Evolutionary conservation across 352 stramenopile species (phyloP).

Genomic region (Phytophthora cryptogea): DNA sequence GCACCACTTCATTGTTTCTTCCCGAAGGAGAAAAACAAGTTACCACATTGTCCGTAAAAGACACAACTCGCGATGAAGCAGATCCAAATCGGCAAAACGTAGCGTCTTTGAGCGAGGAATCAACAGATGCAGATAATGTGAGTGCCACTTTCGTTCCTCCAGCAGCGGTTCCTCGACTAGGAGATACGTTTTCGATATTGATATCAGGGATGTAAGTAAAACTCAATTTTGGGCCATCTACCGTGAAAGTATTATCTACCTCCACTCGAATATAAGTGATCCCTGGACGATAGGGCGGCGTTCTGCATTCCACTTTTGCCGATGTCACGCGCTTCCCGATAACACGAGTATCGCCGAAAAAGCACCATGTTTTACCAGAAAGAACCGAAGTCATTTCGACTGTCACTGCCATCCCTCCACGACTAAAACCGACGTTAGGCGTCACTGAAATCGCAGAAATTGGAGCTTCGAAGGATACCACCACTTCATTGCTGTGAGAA

Average conservation of each 20-base stretch:
- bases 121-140: slow-evolving; percentile 25
- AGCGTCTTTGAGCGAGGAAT: slow-evolving; percentile 3
- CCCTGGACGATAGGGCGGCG: slow-evolving; percentile 25
- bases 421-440: slow-evolving; percentile 37
- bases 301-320: slow-evolving; percentile 30
- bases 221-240: slow-evolving; percentile 12
- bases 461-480: slow-evolving; percentile 39
- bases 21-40: slow-evolving; percentile 28
- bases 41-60: slow-evolving; percentile 16
- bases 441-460: slow-evolving; percentile 18
- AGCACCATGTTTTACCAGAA: slow-evolving; percentile 22
- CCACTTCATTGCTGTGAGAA: slow-evolving; percentile 35
- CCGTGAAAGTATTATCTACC: slow-evolving; percentile 6
- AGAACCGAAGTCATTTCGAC: slow-evolving; percentile 23
- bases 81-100: slow-evolving; percentile 41
- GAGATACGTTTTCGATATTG: slow-evolving; percentile 23
- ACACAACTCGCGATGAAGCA: slow-evolving; percentile 6
- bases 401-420: slow-evolving; percentile 28
- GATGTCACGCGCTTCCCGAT: slow-evolving; percentile 21
- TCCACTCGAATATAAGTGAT: slow-evolving; percentile 23
- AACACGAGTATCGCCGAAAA: slow-evolving; percentile 30
- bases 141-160: slow-evolving; percentile 38
- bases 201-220: slow-evolving; percentile 44
- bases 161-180: slow-evolving; percentile 20
- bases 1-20: slow-evolving; percentile 13